These are phyloP conservation scores for Penicillium flavigenum DNA, from an alignment of 495 filamentous ascomycete genomes.

Conservation along the genomic window DNA sequence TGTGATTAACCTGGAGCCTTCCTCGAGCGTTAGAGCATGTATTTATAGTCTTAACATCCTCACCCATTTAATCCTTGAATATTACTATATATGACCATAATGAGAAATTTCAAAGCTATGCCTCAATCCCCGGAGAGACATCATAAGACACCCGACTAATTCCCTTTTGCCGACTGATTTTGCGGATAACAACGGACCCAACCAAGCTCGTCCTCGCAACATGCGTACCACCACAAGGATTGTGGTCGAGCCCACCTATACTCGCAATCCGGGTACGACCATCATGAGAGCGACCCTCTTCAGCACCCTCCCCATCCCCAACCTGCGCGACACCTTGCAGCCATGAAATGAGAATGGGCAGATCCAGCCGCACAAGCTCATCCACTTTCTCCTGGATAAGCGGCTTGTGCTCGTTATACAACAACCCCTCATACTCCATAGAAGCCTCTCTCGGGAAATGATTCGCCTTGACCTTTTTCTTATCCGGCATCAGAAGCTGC, in stretches of 20 bases:
- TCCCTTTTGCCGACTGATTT: constrained; percentile 60
- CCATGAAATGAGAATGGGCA: constrained; percentile 57
- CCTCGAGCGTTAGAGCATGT: constrained; percentile 5
- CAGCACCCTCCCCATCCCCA: constrained; percentile 44
- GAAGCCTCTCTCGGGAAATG: constrained; percentile 60
- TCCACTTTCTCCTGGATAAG: constrained; percentile 57
- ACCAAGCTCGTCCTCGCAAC: constrained; percentile 51
- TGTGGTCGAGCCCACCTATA: constrained; percentile 57
- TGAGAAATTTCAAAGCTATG: not conserved
- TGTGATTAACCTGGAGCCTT: not conserved
- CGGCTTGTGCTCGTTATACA: constrained; percentile 58
- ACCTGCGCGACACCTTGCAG: constrained; percentile 35
- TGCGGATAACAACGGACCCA: constrained; percentile 57
- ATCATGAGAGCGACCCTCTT: constrained; percentile 10
- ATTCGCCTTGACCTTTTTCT: constrained; percentile 61
- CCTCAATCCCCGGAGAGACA: constrained; percentile 22
- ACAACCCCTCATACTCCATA: constrained; percentile 59
- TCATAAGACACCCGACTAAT: constrained; percentile 56
- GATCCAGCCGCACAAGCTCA: constrained; percentile 48
- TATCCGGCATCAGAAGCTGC: constrained; percentile 48
- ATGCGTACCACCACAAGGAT: constrained; percentile 67
- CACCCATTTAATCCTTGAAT: not conserved
- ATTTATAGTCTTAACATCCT: not conserved
- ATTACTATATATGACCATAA: not conserved
- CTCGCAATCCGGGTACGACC: constrained; percentile 45